These are phyloP conservation scores for Scleroderma citrinum DNA, from an alignment of 768 basidiomycete species.

Conservation along the genomic window DNA sequence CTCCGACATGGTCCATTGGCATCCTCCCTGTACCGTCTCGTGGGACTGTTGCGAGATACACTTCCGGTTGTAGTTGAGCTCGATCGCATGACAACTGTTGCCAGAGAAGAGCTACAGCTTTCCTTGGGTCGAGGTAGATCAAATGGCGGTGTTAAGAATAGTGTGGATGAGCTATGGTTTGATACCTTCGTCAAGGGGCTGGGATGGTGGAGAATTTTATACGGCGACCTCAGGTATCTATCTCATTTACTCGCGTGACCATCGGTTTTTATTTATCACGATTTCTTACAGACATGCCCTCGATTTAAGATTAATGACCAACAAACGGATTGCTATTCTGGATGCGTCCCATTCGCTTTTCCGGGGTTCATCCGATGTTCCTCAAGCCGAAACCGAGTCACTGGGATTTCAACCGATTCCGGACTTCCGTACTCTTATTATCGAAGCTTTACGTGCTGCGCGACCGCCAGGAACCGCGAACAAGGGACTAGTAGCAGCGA, in stretches of 20 bases:
- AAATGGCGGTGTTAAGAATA: slow-evolving; percentile 9
- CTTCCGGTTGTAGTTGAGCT: slow-evolving; percentile 72
- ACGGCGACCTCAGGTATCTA: slow-evolving; percentile 55
- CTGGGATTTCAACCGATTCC: slow-evolving; percentile 56
- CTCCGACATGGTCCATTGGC: slow-evolving; percentile 65
- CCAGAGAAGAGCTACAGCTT: slow-evolving; percentile 19
- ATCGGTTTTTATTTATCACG: background rate
- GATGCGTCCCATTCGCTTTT: slow-evolving; percentile 67
- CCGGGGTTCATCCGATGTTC: slow-evolving; percentile 1
- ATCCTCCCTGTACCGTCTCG: slow-evolving; percentile 58
- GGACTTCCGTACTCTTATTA: slow-evolving; percentile 45
- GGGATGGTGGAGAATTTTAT: slow-evolving; percentile 76
- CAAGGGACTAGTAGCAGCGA: slow-evolving; percentile 42
- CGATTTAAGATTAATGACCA: slow-evolving; percentile 71
- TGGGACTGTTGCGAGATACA: slow-evolving; percentile 67
- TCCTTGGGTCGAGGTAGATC: slow-evolving; percentile 5
- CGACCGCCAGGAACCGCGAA: slow-evolving; percentile 14
- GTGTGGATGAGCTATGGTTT: slow-evolving; percentile 31
- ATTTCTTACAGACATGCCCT: slow-evolving; percentile 54
- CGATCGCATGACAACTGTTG: slow-evolving; percentile 42
- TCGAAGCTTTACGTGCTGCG: slow-evolving; percentile 39
- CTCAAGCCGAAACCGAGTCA: slow-evolving; percentile 3
- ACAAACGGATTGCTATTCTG: slow-evolving; percentile 61
- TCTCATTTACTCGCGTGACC: background rate
- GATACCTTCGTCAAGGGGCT: slow-evolving; percentile 75